Percentiles rank a stretch among this genome's conserved stretches.
These are phyloP conservation scores for Pyrenophora graminea DNA, from an alignment of 2,329 filamentous ascomycete genomes.

Conservation along the genomic window DNA sequence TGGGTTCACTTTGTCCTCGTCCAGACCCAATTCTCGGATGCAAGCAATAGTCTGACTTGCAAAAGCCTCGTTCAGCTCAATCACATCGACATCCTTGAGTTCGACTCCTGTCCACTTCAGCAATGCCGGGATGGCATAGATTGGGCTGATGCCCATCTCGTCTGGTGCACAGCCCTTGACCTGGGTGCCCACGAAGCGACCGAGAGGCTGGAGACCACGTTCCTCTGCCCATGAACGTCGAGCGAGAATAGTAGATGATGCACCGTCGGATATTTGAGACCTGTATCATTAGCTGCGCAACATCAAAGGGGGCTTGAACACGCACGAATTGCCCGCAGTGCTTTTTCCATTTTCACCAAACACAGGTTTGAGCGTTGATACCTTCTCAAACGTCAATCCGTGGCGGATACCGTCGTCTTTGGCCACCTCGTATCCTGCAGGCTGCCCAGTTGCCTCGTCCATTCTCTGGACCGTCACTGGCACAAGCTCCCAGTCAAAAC, in stretches of 20 bases:
- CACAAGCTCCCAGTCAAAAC: slow-evolving; percentile 90
- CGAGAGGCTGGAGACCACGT: slow-evolving; percentile 85
- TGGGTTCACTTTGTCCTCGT: slow-evolving; percentile 77
- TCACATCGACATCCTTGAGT: slow-evolving; percentile 81
- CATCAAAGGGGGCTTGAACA: neutral
- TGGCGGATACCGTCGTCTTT: slow-evolving; percentile 89
- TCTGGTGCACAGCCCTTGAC: slow-evolving; percentile 86
- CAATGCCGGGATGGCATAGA: slow-evolving; percentile 75
- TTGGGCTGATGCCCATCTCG: slow-evolving; percentile 93
- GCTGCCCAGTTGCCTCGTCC: slow-evolving; percentile 68
- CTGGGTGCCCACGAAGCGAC: slow-evolving; percentile 92
- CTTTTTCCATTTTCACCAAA: slow-evolving; percentile 88
- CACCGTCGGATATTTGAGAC: slow-evolving; percentile 91
- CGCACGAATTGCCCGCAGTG: slow-evolving; percentile 77
- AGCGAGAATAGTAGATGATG: slow-evolving; percentile 87
- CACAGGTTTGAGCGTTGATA: slow-evolving; percentile 83
- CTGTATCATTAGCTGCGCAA: slow-evolving; percentile 51
- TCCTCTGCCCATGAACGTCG: slow-evolving; percentile 85
- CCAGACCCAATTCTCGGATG: slow-evolving; percentile 65
- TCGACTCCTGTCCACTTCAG: slow-evolving; percentile 75
- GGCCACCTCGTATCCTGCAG: slow-evolving; percentile 74
- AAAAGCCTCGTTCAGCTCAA: slow-evolving; percentile 96
- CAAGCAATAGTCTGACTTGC: slow-evolving; percentile 97
- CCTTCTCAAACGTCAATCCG: slow-evolving; percentile 79
- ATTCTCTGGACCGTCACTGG: slow-evolving; percentile 81